These are phyloP conservation scores for Yamadazyma kanchanaburiensis DNA, from an alignment of 1,139 yeast species.

Conservation along the genomic window DNA sequence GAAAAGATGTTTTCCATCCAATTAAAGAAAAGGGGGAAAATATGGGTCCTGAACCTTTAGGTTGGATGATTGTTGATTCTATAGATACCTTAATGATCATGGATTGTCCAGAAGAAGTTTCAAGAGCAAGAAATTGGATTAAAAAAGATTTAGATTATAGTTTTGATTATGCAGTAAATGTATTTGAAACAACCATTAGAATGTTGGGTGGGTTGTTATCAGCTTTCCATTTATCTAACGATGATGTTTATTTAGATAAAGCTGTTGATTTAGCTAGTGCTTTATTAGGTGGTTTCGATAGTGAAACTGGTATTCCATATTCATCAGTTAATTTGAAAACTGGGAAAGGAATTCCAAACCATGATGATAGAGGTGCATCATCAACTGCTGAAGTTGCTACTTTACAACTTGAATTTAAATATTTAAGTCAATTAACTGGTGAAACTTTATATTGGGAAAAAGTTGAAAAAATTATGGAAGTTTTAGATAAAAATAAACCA, in stretches of 20 bases:
- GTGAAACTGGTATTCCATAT: conserved; percentile 68
- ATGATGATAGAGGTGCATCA: conserved; percentile 60
- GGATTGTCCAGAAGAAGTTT: conserved; percentile 68
- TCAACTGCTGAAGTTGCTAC: conserved; percentile 93
- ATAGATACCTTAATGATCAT: conserved; percentile 80
- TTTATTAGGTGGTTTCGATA: conserved; percentile 63
- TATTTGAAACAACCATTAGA: conserved; percentile 90
- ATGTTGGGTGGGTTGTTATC: conserved; percentile 91
- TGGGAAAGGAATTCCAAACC: conserved; percentile 58
- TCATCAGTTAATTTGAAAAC: conserved; percentile 72
- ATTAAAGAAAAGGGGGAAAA: conserved; percentile 60
- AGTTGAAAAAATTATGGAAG: conserved; percentile 69
- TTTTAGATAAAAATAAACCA: conserved; percentile 56
- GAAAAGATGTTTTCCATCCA: conserved; percentile 47
- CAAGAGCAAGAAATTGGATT: conserved; percentile 73
- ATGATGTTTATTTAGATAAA: conserved; percentile 68
- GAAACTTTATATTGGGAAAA: conserved; percentile 74
- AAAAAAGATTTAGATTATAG: conserved; percentile 43
- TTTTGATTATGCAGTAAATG: conserved; percentile 73
- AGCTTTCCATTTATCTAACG: conserved; percentile 70
- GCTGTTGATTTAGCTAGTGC: conserved; percentile 74
- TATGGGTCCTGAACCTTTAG: conserved; percentile 82
- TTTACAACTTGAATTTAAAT: conserved; percentile 84
- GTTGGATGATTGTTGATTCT: conserved; percentile 94
- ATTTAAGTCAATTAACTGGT: conserved; percentile 76